These are phyloP conservation scores for Spatholobus suberectus DNA, from an alignment of 306 rosid species.

Conservation along the genomic window DNA sequence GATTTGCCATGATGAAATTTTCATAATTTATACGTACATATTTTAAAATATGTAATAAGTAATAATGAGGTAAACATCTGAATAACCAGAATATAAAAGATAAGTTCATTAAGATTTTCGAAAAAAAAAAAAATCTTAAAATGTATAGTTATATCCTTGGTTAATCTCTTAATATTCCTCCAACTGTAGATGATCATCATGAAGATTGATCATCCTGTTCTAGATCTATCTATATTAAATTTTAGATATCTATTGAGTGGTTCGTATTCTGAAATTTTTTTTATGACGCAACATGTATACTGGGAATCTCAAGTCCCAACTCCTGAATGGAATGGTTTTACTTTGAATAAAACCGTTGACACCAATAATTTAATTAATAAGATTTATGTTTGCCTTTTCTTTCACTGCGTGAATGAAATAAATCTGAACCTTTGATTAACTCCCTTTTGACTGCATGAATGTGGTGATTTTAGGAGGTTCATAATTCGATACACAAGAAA, in stretches of 20 bases:
- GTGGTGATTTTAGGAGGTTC: not conserved
- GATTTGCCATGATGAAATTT: no score
- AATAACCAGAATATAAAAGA: no score
- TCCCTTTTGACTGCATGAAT: not conserved
- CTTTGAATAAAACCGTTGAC: not conserved
- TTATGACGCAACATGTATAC: not conserved
- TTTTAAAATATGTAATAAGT: no score
- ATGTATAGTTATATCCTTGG: no score
- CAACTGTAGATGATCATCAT: not conserved
- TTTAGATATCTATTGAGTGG: no score
- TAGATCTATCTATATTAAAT: not conserved
- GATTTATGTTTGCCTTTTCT: not conserved
- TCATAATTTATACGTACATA: no score
- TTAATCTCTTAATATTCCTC: no score
- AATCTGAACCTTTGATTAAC: not conserved
- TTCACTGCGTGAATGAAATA: not conserved
- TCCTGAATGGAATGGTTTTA: not conserved
- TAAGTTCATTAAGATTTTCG: no score
- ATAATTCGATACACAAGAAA: not conserved
- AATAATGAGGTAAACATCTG: no score
- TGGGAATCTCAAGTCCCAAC: not conserved
- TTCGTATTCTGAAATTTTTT: not conserved
- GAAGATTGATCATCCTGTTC: not conserved
- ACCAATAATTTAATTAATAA: not conserved
- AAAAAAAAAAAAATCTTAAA: no score